A percentile compares a stretch with the other conserved stretches of the same genome.
Conservation (phyloP, 257 asterid species). For the Ajuga chamaepitys region DNA sequence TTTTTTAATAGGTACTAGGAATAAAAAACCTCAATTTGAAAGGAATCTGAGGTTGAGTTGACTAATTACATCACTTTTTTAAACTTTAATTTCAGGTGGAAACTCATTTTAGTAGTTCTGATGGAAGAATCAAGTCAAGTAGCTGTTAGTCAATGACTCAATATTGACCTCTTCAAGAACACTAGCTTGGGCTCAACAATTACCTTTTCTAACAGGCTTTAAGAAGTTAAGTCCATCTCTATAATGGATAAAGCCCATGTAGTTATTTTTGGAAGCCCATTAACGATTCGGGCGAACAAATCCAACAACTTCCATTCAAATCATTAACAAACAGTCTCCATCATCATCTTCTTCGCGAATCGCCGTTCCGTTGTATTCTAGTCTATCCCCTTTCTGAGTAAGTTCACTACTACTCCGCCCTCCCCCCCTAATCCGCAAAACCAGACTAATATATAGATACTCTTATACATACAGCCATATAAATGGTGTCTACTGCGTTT, state of each 20-base stretch:
- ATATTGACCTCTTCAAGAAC: too few species aligned
- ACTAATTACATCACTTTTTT: too few species aligned
- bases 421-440: background rate
- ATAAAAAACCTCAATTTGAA: too few species aligned
- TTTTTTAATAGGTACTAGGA: too few species aligned
- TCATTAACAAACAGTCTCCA: background rate
- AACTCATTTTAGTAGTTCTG: too few species aligned
- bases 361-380: constrained; percentile 30
- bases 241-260: background rate
- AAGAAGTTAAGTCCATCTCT: too few species aligned
- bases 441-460: background rate
- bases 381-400: constrained; percentile 10
- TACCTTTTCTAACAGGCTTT: background rate
- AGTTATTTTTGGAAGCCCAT: background rate
- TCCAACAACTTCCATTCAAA: constrained; percentile 1
- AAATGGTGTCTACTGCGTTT: constrained; percentile 52
- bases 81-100: too few species aligned
- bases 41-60: too few species aligned
- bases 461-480: background rate
- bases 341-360: constrained; percentile 15
- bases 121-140: too few species aligned
- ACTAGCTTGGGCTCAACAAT: background rate
- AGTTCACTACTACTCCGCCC: background rate
- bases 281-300: background rate
- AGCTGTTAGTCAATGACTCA: too few species aligned